phyloP scores from a whole-genome alignment of 1,284 basidiomycete genomes.

The Ceratobasidium sp. region DNA sequence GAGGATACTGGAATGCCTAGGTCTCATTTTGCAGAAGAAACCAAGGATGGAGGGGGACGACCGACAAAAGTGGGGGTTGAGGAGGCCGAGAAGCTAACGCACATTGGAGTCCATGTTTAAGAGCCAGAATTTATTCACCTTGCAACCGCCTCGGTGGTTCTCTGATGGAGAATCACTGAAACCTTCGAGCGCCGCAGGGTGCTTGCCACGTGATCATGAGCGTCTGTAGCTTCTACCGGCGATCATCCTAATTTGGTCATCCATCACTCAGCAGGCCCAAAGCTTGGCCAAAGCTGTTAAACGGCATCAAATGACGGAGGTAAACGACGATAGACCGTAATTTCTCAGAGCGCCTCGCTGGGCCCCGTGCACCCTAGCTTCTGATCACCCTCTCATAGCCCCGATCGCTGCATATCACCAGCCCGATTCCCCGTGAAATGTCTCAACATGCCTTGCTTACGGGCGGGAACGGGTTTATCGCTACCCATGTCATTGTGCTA shows the following conservation, averaged over 20 bases:
- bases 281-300: too few relatives aligned
- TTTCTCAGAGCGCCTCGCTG: too few relatives aligned
- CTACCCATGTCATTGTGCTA: slow-evolving; percentile 36
- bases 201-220: not conserved
- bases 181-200: not conserved
- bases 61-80: not conserved
- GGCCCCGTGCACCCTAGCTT: too few relatives aligned
- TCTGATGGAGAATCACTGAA: slow-evolving; percentile 7
- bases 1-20: not conserved
- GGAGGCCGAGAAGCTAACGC: too few relatives aligned
- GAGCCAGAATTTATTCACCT: not conserved
- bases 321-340: too few relatives aligned
- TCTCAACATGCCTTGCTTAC: slow-evolving; percentile 17
- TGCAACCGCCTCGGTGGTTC: slow-evolving; percentile 10
- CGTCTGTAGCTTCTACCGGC: not conserved
- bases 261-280: too few relatives aligned
- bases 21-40: slow-evolving; percentile 4
- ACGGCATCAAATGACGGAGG: too few relatives aligned
- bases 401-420: too few relatives aligned
- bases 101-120: not conserved
- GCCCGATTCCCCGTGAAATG: too few relatives aligned
- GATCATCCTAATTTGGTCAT: not conserved
- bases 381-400: too few relatives aligned
- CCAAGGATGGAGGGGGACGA: not conserved
- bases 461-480: slow-evolving; percentile 48